A percentile compares a stretch with the other conserved stretches of the same genome.
Evolutionary conservation across 148 eudicot genomes (phyloP).

Genomic region (Agrostemma githago): DNA sequence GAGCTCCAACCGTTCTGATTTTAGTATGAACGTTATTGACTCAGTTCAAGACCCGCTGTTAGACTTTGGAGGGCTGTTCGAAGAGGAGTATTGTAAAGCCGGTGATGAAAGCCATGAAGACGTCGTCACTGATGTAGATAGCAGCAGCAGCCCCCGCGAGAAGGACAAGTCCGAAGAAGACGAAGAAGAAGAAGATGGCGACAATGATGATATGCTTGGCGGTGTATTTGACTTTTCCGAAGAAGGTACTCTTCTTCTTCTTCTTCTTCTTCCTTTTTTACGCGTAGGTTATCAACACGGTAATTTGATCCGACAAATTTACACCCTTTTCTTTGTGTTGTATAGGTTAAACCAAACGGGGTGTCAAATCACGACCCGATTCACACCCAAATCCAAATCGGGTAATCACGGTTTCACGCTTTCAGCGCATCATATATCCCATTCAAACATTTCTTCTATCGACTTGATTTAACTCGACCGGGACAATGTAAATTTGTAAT

Average conservation of each 20-base stretch:
- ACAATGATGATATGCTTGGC: constrained; percentile 76
- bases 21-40: constrained; percentile 69
- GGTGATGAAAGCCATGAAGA: constrained; percentile 54
- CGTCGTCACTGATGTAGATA: constrained; percentile 57
- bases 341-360: constrained; percentile 23
- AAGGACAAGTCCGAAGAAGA: constrained; percentile 73
- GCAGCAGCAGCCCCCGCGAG: constrained; percentile 47
- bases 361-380: constrained; percentile 9
- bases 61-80: constrained; percentile 64
- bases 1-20: constrained; percentile 70
- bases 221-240: constrained; percentile 85
- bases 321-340: neutral
- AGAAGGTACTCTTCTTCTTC: no score
- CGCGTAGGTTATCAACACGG: no score
- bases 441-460: constrained; percentile 22
- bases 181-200: constrained; percentile 88
- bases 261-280: no score
- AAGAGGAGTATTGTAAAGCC: constrained; percentile 84
- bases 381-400: neutral
- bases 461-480: constrained; percentile 21
- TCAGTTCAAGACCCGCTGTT: constrained; percentile 49
- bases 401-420: constrained; percentile 5
- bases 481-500: constrained; percentile 26
- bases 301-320: neutral
- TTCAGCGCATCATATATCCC: constrained; percentile 12